These are phyloP conservation scores for Ustilago crameri DNA, from an alignment of 1,284 basidiomycete genomes.

Conservation along the genomic window DNA sequence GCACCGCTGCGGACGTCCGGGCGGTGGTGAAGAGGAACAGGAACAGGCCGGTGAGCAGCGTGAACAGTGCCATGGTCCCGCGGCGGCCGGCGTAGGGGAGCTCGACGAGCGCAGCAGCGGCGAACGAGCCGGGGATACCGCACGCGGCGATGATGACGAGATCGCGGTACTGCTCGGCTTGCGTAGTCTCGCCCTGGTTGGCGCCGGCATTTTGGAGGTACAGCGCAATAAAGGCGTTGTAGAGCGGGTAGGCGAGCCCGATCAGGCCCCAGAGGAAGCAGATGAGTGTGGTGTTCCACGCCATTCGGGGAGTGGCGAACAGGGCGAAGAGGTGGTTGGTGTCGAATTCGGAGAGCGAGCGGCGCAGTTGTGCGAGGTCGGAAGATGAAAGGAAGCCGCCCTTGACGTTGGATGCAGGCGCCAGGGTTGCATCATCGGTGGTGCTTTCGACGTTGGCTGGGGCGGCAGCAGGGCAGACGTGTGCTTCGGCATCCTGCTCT, in stretches of 20 bases:
- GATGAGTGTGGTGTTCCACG: constrained; percentile 75
- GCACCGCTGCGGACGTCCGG: constrained; percentile 73
- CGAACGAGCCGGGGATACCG: constrained; percentile 74
- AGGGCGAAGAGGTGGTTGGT: constrained; percentile 73
- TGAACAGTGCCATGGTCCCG: constrained; percentile 75
- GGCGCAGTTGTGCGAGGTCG: constrained; percentile 25
- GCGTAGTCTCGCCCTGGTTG: constrained; percentile 65
- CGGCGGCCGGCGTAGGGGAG: constrained; percentile 75
- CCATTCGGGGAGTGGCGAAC: constrained; percentile 76
- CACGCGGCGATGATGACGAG: constrained; percentile 75
- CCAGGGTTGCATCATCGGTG: not conserved
- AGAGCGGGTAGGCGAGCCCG: constrained; percentile 79
- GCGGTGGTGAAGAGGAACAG: constrained; percentile 78
- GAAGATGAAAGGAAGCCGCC: constrained; percentile 29
- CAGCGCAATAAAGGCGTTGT: constrained; percentile 75
- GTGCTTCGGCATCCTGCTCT: not conserved
- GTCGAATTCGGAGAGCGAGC: constrained; percentile 42
- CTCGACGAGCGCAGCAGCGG: constrained; percentile 74
- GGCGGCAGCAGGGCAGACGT: not conserved
- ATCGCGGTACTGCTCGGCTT: constrained; percentile 75
- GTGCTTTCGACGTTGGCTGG: not conserved
- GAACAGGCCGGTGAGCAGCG: constrained; percentile 76
- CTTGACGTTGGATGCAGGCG: constrained; percentile 4
- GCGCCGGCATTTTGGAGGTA: constrained; percentile 72
- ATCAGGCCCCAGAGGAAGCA: constrained; percentile 77